Base-by-base conservation (phyloP, 257 asterid species). In the Rauvolfia tetraphylla region DNA sequence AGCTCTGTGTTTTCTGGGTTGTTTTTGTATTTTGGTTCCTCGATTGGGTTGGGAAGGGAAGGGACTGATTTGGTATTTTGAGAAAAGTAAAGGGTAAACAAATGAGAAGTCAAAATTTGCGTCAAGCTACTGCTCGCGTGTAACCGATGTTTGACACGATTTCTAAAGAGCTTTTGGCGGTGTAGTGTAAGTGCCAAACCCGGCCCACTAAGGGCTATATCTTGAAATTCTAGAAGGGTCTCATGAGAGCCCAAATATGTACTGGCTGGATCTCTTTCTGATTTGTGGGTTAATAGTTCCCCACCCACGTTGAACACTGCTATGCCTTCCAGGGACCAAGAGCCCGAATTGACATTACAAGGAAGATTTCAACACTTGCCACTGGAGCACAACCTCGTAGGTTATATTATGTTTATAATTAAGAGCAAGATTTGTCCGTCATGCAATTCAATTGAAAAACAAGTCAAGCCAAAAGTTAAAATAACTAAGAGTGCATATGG, bases 1-100 rank as follows among this genome's bases (percentile, higher is more conserved):
- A 74, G 81, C 75, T 81, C 79, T 74, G 82, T 83, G 83, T 70
- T 71, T 80, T 68, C 76, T 75, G 77, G 72, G 75, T 72, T 75
- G 79, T 62, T 46, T 49, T 51, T 53, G 74, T 67, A 81, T 58
- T 82, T 77, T 83, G 84, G 83, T 73, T 71, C 66, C 74, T 74
- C 81, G 70, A 65, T 65, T 65, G 44, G 71, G 18, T 42, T 5
- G 44, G 22, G 42, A 14, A 18, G 72, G 44, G 72, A 9, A 23
- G 72, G 71, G 72, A 67, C 72, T 0, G 17, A 67, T 8, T 67
- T 14, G 72, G 72, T 67, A 67, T 67, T 67, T 38, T 22, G 7
- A 67, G 51, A 67, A 67, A 72, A 63, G n/a, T 11, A 41, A n/a
- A 51, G 39, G 49, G 63, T 41, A 67, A 67, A 67, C 66, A 8